Evolutionary conservation across 2,329 filamentous ascomycete species (phyloP).

Genomic region (Cercospora zeina): DNA sequence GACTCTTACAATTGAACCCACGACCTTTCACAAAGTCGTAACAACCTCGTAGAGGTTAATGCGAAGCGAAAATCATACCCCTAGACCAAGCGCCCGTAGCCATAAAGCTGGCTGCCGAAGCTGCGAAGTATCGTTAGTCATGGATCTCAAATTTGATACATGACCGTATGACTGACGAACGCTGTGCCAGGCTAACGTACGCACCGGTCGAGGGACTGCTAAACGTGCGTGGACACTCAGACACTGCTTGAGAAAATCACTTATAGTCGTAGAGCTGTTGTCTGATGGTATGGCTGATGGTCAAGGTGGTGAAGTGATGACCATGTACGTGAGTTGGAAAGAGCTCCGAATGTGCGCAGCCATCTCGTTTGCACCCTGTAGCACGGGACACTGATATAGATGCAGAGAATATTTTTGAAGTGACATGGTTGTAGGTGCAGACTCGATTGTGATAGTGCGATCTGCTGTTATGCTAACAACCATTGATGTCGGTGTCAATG

Average conservation of each 20-base stretch:
- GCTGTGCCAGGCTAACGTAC: too few species aligned
- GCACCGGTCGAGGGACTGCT: too few species aligned
- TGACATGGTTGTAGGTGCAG: background rate
- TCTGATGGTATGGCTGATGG: too few species aligned
- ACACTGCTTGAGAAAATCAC: too few species aligned
- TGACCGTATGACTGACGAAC: too few species aligned
- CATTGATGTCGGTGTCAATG: conserved; percentile 4
- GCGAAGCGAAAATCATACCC: conserved; percentile 31
- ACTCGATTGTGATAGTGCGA: background rate
- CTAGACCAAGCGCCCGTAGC: conserved; percentile 22
- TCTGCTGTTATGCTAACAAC: background rate
- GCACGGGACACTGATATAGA: background rate
- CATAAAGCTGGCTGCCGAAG: too few species aligned
- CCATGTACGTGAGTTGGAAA: background rate
- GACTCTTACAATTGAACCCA: background rate
- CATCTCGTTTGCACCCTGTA: background rate
- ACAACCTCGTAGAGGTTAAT: background rate
- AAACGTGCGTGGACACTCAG: too few species aligned
- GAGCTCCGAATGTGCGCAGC: background rate
- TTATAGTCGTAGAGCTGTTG: too few species aligned
- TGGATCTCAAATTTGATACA: too few species aligned
- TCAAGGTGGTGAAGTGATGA: background rate
- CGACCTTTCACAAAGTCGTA: conserved; percentile 23
- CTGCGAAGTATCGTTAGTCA: too few species aligned
- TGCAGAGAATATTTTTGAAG: background rate